Evolutionary conservation across 306 rosid genomes (phyloP), one percentile per base, ranked within the genome.

Genomic region (Corylus avellana): DNA sequence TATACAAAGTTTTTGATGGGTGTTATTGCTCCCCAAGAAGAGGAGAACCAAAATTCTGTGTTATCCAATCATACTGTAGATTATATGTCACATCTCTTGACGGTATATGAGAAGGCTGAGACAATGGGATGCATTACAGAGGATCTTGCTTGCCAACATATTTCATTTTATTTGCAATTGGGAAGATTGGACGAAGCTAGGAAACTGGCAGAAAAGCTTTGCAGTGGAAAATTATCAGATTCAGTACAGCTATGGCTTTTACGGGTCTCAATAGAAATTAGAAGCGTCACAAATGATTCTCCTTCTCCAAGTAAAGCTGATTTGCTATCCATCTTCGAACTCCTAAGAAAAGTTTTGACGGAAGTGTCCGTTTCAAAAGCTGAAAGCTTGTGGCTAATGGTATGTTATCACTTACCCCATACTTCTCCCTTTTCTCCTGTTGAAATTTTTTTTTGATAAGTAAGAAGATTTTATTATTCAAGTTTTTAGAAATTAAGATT

Each of bases 331-430:
- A 88, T 91, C 75, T 95, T 89, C 80, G 90, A 87, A 81, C 87
- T 88, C 59, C 64, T 92, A 35, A 82, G 75, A 79, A 76, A 77
- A 81, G 84, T 82, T 79, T 77, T 91, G 91, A 79, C 58, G 9
- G 87, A 85, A 74, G 73, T 74, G 47, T 72, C 88, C 44, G 75
- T 82, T 74, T 89, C 95, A 59, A 84, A 90, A 80, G 90, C 98
- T 37, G 89, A 87, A 88, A 84, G 84, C 86, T 86, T 94, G 89
- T 94, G 97, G 98, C 78, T 85, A 79, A 80, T 83, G 98, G 98
- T 95, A 87, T 75, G 88, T 73, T 82, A 58, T 78, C 74, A 63
- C 18, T 68, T 39, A 18, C 22, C 64, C 64, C 29, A 7, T 18
- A 55, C 39, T 20, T 82, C 48, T 63, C 71, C 46, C 20, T 51